Conservation (phyloP, 225 moss, liverwort and hornwort species). For the Bryum argenteum region DNA sequence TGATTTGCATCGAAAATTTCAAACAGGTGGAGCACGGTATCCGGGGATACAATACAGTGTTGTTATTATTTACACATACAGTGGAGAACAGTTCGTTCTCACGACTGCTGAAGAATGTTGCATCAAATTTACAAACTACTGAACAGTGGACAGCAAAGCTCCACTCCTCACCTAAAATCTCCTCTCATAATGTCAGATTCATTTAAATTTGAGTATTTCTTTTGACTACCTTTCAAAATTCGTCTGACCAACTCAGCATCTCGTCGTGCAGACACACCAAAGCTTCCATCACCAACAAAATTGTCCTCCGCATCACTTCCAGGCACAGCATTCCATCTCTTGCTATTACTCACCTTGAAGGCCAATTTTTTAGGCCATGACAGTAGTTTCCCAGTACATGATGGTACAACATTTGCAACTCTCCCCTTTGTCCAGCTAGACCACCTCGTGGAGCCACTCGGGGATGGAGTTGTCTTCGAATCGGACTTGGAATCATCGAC, state of each 20-base stretch:
- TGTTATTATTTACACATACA: neutral
- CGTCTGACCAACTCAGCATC: slow-evolving; percentile 49
- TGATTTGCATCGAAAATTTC: too few relatives aligned
- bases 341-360: slow-evolving; percentile 24
- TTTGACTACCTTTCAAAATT: slow-evolving; percentile 56
- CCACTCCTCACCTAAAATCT: slow-evolving; percentile 22
- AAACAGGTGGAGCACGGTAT: too few relatives aligned
- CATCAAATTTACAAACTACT: neutral
- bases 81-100: neutral
- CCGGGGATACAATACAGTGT: too few relatives aligned
- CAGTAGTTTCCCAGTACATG: slow-evolving; percentile 43
- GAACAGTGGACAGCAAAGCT: neutral
- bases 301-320: slow-evolving; percentile 25
- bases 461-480: neutral
- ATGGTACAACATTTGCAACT: slow-evolving; percentile 15
- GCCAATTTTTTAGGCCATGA: slow-evolving; percentile 38
- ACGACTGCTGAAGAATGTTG: neutral
- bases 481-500: neutral
- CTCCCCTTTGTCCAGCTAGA: slow-evolving; percentile 20
- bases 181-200: slow-evolving; percentile 45
- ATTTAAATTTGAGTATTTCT: slow-evolving; percentile 38
- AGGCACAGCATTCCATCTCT: slow-evolving; percentile 1
- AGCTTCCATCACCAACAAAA: slow-evolving; percentile 31
- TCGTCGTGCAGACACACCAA: slow-evolving; percentile 44
- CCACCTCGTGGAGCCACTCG: neutral